phyloP scores from a whole-genome alignment of 345 rosid species.

The Populus pruinosa region DNA sequence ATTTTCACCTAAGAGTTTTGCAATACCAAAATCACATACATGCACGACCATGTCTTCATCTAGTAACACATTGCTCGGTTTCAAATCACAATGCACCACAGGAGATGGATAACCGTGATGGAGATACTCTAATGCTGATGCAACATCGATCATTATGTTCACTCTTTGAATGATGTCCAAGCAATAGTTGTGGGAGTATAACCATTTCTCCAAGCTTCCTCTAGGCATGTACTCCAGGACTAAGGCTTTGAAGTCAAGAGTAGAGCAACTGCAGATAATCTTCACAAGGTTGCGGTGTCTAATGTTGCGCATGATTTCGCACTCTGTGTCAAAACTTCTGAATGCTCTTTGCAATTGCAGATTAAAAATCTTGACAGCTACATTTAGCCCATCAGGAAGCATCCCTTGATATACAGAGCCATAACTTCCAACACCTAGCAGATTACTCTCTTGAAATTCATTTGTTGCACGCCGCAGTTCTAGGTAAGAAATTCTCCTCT shows the following conservation, averaged over 20 bases:
- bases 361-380: background rate
- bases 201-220: conserved; percentile 5
- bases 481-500: background rate
- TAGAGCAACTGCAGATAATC: conserved; percentile 3
- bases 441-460: conserved; percentile 9
- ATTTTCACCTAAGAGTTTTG: background rate
- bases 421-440: background rate
- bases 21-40: background rate
- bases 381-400: background rate
- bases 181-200: background rate
- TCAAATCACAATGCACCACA: background rate
- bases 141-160: background rate
- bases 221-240: conserved; percentile 7
- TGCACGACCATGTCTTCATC: conserved; percentile 2
- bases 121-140: conserved; percentile 4
- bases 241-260: background rate
- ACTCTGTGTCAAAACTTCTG: background rate
- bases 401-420: background rate
- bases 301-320: background rate
- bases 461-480: conserved; percentile 13
- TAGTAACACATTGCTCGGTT: conserved; percentile 2
- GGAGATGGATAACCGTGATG: background rate
- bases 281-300: conserved; percentile 11
- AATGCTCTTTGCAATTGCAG: background rate
- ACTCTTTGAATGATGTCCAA: background rate